Conservation (phyloP, 2,329 filamentous ascomycete species). For the Xylariales sp. region DNA sequence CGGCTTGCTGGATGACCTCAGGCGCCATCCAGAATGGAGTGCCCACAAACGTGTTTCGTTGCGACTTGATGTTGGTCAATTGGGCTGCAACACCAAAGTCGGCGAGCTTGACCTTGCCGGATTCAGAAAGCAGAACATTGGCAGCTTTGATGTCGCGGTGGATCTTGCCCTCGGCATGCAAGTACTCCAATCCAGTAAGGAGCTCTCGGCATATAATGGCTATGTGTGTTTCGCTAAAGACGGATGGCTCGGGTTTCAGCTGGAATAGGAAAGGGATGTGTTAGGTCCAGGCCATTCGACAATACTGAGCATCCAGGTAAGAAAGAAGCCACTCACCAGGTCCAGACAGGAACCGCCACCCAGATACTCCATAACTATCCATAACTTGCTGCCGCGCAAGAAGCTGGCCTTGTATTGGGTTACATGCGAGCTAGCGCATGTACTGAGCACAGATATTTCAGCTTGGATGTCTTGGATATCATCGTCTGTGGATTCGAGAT, state of each 20-base stretch:
- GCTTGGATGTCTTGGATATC: slow-evolving; percentile 98
- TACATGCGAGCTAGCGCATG: slow-evolving; percentile 88
- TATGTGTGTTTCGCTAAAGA: slow-evolving; percentile 85
- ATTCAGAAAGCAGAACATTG: slow-evolving; percentile 87
- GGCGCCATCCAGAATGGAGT: slow-evolving; percentile 98
- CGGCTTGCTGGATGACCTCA: slow-evolving; percentile 85
- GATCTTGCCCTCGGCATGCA: slow-evolving; percentile 91
- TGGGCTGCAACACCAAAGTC: slow-evolving; percentile 98
- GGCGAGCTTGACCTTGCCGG: slow-evolving; percentile 88
- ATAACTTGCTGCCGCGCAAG: slow-evolving; percentile 91
- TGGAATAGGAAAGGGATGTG: slow-evolving; percentile 32
- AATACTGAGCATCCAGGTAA: too few relatives aligned
- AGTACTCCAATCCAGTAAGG: slow-evolving; percentile 83
- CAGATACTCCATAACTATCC: slow-evolving; percentile 99
- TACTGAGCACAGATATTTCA: slow-evolving; percentile 92
- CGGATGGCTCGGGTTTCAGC: slow-evolving; percentile 73
- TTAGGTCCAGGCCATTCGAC: slow-evolving; percentile 20
- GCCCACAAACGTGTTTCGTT: slow-evolving; percentile 94
- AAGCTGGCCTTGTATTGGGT: slow-evolving; percentile 97
- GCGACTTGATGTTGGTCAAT: slow-evolving; percentile 94
- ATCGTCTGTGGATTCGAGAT: slow-evolving; percentile 97
- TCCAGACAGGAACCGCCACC: slow-evolving; percentile 95
- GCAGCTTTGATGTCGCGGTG: slow-evolving; percentile 96
- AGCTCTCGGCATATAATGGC: slow-evolving; percentile 93
- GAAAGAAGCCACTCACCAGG: slow-evolving; percentile 60